phyloP scores from a whole-genome alignment of 352 stramenopile species.

The Pythium plurisporium region DNA sequence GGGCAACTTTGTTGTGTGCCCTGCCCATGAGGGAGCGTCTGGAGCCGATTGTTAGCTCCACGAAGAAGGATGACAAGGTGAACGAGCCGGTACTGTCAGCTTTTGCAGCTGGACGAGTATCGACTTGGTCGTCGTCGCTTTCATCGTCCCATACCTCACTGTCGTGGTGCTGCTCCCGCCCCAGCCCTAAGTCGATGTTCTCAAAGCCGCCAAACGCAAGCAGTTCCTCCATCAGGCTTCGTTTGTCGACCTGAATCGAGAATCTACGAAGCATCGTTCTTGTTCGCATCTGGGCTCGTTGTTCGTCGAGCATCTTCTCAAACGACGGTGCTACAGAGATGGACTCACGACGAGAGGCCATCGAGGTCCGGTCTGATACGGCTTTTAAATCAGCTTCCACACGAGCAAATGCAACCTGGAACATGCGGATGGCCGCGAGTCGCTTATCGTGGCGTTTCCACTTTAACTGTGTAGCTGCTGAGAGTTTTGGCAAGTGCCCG shows the following conservation, averaged over 20 bases:
- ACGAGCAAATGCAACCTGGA: conserved; percentile 2
- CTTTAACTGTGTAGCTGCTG: conserved; percentile 7
- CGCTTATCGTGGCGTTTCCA: conserved; percentile 22
- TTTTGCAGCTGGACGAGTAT: neutral
- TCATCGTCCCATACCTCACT: neutral
- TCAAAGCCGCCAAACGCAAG: conserved; percentile 17
- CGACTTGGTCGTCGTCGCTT: neutral
- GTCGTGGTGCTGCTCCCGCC: neutral
- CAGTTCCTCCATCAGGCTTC: conserved; percentile 7
- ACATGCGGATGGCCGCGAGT: conserved; percentile 22
- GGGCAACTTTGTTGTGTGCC: neutral
- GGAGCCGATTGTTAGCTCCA: conserved; percentile 3
- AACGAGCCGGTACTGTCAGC: conserved; percentile 4
- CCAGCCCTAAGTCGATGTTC: neutral
- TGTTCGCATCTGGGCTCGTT: neutral
- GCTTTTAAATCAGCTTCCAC: conserved; percentile 4
- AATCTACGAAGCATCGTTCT: neutral
- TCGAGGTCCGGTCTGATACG: too few relatives aligned
- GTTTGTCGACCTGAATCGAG: conserved; percentile 12
- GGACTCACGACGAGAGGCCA: conserved; percentile 1
- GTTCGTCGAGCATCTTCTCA: neutral
- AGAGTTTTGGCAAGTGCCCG: conserved; percentile 4
- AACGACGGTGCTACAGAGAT: neutral
- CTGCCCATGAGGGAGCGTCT: neutral
- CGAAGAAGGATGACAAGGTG: conserved; percentile 8